A percentile compares a stretch with the other conserved stretches of the same genome.
These are phyloP conservation scores for Kickxella alabastrina DNA, from an alignment of 192 early-diverging fungal genomes.

Conservation along the genomic window DNA sequence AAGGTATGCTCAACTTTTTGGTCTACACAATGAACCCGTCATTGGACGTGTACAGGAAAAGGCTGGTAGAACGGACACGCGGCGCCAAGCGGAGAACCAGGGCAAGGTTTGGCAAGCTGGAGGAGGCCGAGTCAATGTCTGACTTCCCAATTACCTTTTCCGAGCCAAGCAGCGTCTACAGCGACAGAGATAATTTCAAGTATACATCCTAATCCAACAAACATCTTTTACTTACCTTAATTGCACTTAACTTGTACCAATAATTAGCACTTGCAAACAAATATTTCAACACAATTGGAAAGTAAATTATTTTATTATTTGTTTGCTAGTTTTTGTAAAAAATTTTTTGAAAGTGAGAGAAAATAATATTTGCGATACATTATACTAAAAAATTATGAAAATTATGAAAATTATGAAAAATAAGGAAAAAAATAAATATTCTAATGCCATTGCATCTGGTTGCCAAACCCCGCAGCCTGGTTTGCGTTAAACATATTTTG, in stretches of 20 bases:
- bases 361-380: background rate
- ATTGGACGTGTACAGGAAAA: slow-evolving; percentile 13
- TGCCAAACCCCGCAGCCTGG: slow-evolving; percentile 19
- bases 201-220: background rate
- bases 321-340: background rate
- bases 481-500: slow-evolving; percentile 20
- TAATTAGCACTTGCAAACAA: background rate
- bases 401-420: background rate
- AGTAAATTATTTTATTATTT: background rate
- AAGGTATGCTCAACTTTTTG: slow-evolving; percentile 16
- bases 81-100: slow-evolving; percentile 3
- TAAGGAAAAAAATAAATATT: background rate
- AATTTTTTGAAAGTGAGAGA: background rate
- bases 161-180: slow-evolving; percentile 9
- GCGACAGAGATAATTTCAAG: background rate
- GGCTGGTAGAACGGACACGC: slow-evolving; percentile 3
- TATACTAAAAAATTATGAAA: background rate
- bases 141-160: slow-evolving; percentile 2
- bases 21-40: slow-evolving; percentile 22
- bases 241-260: background rate
- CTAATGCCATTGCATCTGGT: slow-evolving; percentile 30
- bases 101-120: slow-evolving; percentile 9
- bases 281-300: background rate
- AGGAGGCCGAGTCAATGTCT: slow-evolving; percentile 2
- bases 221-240: background rate